Base-by-base conservation (phyloP, 148 eudicot species). In the Spergularia marina region DNA sequence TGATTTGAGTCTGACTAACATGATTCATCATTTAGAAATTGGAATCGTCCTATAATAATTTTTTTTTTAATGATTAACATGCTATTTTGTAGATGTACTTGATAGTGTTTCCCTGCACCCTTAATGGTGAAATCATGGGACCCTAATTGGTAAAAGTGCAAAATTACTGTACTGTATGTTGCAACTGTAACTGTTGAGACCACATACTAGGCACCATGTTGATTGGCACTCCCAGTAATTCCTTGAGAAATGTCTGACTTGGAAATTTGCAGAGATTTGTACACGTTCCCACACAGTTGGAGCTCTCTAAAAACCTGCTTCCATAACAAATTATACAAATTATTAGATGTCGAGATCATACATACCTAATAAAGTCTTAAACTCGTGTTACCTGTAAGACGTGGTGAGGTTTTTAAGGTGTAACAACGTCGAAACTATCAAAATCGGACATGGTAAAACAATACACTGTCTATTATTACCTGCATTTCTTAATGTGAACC, bases 261-360 rank as follows among this genome's bases (percentile, higher is more conserved):
- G 98, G 98, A 86, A 86, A 85, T 85, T 92, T 95, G 87, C 98
- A 95, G 10, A 89, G 88, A 72, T 95, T 95, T 34, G 88, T 88
- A 84, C 98, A 95, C 91, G 89, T 92, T 70, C 96, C 97, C 7
- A 85, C 92, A 79, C 98, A 95, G 65, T 89, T 90, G 49, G 92
- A 83, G 82, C 83, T 90, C 86, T 92, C 97, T 75, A 95, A 76
- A 76, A 92, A 90, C 92, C 98, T 95, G 85, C 59, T 58, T 41
- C 0, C 7, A 4, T 51, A 57, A 61, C 25, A 67, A 49, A 52
- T 2, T n/a, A 16, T 59, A 79, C 4, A 44, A 14, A 53, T 70
- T 61, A 70, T 69, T 18, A 41, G 4, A 44, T 44, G 10, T 6
- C 49, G 49, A 44, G 8, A 44, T 44, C 49, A 2, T 44, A 44